Evolutionary conservation across 805 yeast genomes (phyloP).

Genomic region (Teunomyces cretensis): DNA sequence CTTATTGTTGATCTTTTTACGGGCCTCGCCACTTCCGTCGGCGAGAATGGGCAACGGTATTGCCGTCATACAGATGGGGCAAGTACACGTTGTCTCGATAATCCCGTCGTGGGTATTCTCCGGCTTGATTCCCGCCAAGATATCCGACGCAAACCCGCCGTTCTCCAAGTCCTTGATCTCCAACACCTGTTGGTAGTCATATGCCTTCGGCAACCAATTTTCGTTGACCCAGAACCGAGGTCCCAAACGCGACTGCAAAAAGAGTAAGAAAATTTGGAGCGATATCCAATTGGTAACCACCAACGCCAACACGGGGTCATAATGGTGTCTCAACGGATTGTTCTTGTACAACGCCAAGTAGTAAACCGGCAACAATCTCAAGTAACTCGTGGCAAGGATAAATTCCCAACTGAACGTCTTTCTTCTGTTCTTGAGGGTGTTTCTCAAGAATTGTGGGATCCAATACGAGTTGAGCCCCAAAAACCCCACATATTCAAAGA

Average conservation of each 20-base stretch:
- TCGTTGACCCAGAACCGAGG: constrained; percentile 83
- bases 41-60: constrained; percentile 55
- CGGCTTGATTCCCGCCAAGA: constrained; percentile 35
- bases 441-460: constrained; percentile 86
- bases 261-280: constrained; percentile 57
- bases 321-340: constrained; percentile 73
- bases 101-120: constrained; percentile 23
- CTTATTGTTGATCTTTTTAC: constrained; percentile 8
- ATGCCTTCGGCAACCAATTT: constrained; percentile 72
- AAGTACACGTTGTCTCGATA: constrained; percentile 55
- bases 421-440: constrained; percentile 65
- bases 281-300: constrained; percentile 54
- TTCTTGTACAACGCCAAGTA: constrained; percentile 54
- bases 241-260: constrained; percentile 67
- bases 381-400: constrained; percentile 62
- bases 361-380: constrained; percentile 62
- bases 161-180: constrained; percentile 59
- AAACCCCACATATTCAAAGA: constrained; percentile 57
- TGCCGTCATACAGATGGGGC: constrained; percentile 88
- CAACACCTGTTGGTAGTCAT: constrained; percentile 76
- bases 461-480: constrained; percentile 67
- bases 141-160: constrained; percentile 55
- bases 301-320: constrained; percentile 50
- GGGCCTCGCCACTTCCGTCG: constrained; percentile 12
- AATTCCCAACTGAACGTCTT: constrained; percentile 71